Base-by-base conservation (phyloP, 169 alveolate species). In the Theileria equi region DNA sequence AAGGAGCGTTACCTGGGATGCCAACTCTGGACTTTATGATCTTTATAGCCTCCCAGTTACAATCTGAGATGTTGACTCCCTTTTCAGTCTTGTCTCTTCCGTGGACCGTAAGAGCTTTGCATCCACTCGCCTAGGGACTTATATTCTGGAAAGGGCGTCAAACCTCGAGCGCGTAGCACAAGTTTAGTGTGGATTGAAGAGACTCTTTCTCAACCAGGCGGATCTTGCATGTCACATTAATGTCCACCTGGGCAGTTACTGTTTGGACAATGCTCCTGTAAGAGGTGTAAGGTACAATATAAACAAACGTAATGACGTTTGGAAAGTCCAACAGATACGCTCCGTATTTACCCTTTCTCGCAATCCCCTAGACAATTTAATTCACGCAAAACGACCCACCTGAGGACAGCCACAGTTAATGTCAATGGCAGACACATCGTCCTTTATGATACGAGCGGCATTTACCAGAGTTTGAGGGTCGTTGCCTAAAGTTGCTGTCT, bases 341-440 rank as follows among this genome's bases (percentile, higher is more conserved):
- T 1, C 98, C 98, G 80, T 94, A 94, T 58, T 90, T 89, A 6
- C 98, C 98, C 67, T 85, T 88, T 74, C 78, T 91, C 29, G 98
- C 98, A 16, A 94, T 94, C 43, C 92, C 95, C 81, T 61, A 54
- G 28, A 16, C 19, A 2, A 5, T 26, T 49, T 23, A n/a, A n/a
- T n/a, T 17, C 5, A 26, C 5, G 13, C 50, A 17, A 25, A 43
- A 0, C 26, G 16, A 16, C 2, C 0, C n/a, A 61, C 72, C 74
- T 94, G 96, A n/a, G 98, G 98, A 55, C 97, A 94, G 0, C 97
- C 97, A 43, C 92, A 73, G 83, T 94, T 94, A 26, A 94, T 54
- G 81, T 94, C 98, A n/a, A 94, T 92, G 32, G 96, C 96, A 23
- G 90, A 90, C 41, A 92, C 94, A 36, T 92, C 81, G 45, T 90